Evolutionary conservation across 805 yeast genomes (phyloP), one percentile per base, ranked within the genome.

Genomic region (Kregervanrija pseudodelftensis): DNA sequence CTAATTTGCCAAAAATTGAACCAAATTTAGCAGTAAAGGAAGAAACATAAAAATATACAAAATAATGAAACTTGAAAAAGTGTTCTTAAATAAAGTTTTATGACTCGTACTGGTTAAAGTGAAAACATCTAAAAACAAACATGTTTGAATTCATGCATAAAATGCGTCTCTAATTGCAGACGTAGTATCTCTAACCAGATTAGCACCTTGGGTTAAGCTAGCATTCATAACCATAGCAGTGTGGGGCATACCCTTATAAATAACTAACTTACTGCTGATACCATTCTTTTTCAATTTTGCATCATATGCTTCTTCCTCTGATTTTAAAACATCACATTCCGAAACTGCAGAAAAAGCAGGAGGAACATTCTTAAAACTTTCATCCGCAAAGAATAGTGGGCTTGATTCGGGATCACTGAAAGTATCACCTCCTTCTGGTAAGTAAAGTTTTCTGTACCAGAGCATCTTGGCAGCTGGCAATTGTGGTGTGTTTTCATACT

Each of bases 181-280:
- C 11, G 64, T 60, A 28, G 64, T 54, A 44, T 67, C 68, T 13
- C 49, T 48, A 11, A 66, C 62, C 45, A 66, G 50, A 16, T 62
- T 59, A 37, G 50, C 57, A 5, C 73, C 72, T 39, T 63, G 63
- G 5, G 54, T 55, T 40, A 69, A 54, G 10, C 61, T 60, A 11
- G 55, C 69, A 48, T 69, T 70, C 76, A 73, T 71, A 28, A 67
- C 74, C 74, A 72, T 69, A 4, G 66, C 71, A n/a, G 75, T 65
- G 54, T 73, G 78, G 5, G 76, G 76, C 39, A 68, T 63, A 5
- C 76, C 75, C 40, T 57, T 54, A 49, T 70, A 72, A 31, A 68
- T 54, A 4, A 55, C 58, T 12, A 68, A 49, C n/a, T 54, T 55
- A 15, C 67, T 59, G 2, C 53, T 38, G 15, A 67, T 58, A 4